These are phyloP conservation scores for Fistulinella staudtii DNA, from an alignment of 1,284 basidiomycete species.

Conservation along the genomic window DNA sequence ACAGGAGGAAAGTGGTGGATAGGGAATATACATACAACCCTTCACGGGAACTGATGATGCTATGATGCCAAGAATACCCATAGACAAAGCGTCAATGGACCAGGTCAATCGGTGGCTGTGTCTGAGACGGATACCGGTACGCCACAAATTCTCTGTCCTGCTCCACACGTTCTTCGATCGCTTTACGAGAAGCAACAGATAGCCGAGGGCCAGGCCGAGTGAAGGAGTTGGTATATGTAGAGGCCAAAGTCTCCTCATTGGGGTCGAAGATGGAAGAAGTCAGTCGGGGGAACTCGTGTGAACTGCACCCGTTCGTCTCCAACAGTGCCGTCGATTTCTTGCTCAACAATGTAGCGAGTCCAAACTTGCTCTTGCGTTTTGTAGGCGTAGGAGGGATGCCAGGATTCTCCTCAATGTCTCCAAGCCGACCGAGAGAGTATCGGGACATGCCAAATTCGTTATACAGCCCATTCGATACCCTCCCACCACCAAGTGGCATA, in stretches of 20 bases:
- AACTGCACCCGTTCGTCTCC: constrained; percentile 36
- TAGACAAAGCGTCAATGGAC: constrained; percentile 41
- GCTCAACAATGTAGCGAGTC: constrained; percentile 58
- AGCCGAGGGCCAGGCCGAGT: constrained; percentile 46
- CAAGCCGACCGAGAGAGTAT: constrained; percentile 55
- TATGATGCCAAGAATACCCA: constrained; percentile 5
- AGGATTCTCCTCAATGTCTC: constrained; percentile 42
- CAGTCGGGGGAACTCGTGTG: constrained; percentile 45
- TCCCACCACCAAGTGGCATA: constrained; percentile 37
- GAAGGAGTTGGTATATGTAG: constrained; percentile 42
- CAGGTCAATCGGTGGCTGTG: constrained; percentile 54
- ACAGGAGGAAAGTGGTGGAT: constrained; percentile 14
- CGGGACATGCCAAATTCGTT: constrained; percentile 67
- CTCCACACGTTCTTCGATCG: constrained; percentile 70
- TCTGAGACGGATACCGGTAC: constrained; percentile 76
- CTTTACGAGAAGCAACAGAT: constrained; percentile 63
- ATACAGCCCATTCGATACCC: constrained; percentile 39
- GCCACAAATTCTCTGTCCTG: constrained; percentile 79
- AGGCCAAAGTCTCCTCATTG: constrained; percentile 42
- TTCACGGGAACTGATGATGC: constrained; percentile 4
- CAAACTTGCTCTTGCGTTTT: constrained; percentile 70
- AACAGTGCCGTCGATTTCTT: constrained; percentile 47
- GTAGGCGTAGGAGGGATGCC: constrained; percentile 35
- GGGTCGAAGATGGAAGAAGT: constrained; percentile 40
- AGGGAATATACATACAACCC: constrained; percentile 6